Base-by-base conservation (phyloP, 768 basidiomycete species). In the Boletus reticulatus region DNA sequence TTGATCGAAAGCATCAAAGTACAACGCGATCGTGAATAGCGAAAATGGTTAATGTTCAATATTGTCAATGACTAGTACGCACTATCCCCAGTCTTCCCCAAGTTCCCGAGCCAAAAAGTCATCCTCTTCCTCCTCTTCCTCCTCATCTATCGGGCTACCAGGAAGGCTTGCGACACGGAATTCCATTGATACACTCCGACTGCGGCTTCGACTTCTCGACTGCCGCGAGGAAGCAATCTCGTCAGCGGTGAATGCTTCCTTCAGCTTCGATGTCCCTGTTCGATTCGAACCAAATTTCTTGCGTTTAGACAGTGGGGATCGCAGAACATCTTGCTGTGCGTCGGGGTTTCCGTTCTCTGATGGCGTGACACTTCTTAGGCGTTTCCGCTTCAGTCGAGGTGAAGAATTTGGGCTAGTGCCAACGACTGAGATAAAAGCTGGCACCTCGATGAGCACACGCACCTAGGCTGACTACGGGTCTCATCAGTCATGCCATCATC, bases 61-160 rank as follows among this genome's bases (percentile, higher is more conserved):
- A n/a, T n/a, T n/a, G n/a, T n/a, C n/a, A n/a, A 58, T 50, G 34
- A 29, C 24, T 4, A 17, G 5, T 48, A 46, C 12, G 37, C 16
- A 62, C 71, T 84, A 91, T 82, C 88, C 85, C 83, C 80, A 83
- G 56, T 90, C 88, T 67, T 87, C 87, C 66, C 84, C 87, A 61
- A 92, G 75, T 65, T 88, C 90, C 38, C 85, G 78, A n/a, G 88
- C 84, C n/a, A 91, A 74, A 67, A 90, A 90, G 67, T 91, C 89
- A 41, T 89, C 88, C 1, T 88, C 88, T 5, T 88, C 88, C 3
- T 81, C 47, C 10, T 48, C 47, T 1, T 54, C 53, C 3, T 78
- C 80, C 5, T 81, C 82, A 0, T 78, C 81, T 0, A 76, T 70
- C 4, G 65, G 61, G 52, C 64, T 67, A 41, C 64, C 66, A 41